Evolutionary conservation across 441 rosid species (phyloP), one percentile per base, ranked within the genome.

Genomic region (Jatropha podagrica): DNA sequence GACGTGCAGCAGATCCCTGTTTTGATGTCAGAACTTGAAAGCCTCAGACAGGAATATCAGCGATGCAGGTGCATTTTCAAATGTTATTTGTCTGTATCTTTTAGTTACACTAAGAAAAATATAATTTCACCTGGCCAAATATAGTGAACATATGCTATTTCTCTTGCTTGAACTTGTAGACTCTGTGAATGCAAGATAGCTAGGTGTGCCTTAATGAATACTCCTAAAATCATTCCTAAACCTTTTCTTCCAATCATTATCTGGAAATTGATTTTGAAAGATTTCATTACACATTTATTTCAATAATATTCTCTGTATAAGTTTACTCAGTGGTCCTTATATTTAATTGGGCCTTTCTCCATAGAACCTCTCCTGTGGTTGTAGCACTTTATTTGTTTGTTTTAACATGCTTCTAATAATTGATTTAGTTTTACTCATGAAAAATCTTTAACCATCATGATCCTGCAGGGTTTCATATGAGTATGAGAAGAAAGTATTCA

Each of bases 31-130:
- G 96, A 96, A 78, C 97, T 94, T 11, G 99, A 94, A 61, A 75
- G 77, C 77, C 88, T 92, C 63, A 86, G 96, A 82, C 97, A 94
- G 81, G 99, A 96, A 77, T 91, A 91, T 80, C 97, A 96, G 73
- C 93, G 86, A 71, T 94, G 93, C 98, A 96, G 97, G 98, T 93
- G 52, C 72, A 52, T 78, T 69, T 69, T 81, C 62, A 69, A 58
- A 41, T 78, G 27, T 76, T 65, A 4, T 61, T 73, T 72, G 65
- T 71, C 11, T 10, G 49, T 54, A 10, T 4, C 0, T 7, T 44
- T 44, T 44, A 44, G 48, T 44, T 10, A 44, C 48, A 7, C 6
- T 44, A 44, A 5, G 48, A 10, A 10, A 2, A 44, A 44, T 2
- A 44, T 4, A 42, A 42, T 42, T 44, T 44, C 48, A 44, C 0